Percentiles rank a stretch among this genome's conserved stretches.
Conservation (phyloP, 2,329 filamentous ascomycete genomes). For the Mollisia scopiformis region DNA sequence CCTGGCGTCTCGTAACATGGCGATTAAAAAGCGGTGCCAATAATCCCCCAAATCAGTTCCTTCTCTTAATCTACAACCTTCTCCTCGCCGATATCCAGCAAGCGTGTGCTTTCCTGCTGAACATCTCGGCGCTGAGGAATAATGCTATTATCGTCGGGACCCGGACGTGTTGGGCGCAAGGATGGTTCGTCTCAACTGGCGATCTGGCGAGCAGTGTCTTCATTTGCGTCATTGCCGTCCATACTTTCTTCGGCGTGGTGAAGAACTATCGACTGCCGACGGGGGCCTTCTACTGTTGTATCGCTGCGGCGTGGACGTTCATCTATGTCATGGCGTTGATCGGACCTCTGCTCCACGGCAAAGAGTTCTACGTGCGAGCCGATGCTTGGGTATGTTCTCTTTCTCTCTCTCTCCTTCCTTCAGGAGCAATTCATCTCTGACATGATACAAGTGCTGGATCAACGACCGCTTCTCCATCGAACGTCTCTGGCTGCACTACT, state of each 20-base stretch:
- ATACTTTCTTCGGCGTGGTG: slow-evolving; percentile 68
- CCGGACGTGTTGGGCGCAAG: slow-evolving; percentile 62
- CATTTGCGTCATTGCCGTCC: slow-evolving; percentile 65
- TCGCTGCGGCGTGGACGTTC: slow-evolving; percentile 59
- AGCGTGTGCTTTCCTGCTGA: slow-evolving; percentile 64
- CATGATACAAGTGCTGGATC: slow-evolving; percentile 61
- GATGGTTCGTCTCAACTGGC: slow-evolving; percentile 69
- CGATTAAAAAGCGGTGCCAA: slow-evolving; percentile 14
- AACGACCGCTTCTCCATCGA: slow-evolving; percentile 55
- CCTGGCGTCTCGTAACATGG: slow-evolving; percentile 39
- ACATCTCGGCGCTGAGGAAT: slow-evolving; percentile 57
- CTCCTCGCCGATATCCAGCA: slow-evolving; percentile 71
- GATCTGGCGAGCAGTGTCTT: slow-evolving; percentile 69
- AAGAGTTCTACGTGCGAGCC: slow-evolving; percentile 63
- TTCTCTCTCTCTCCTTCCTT: neutral
- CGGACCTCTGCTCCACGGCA: slow-evolving; percentile 40
- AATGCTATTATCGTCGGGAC: slow-evolving; percentile 58
- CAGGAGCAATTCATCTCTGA: neutral
- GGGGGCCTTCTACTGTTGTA: slow-evolving; percentile 49
- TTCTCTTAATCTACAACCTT: slow-evolving; percentile 71
- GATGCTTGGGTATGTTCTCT: slow-evolving; percentile 58
- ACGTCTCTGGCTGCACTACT: slow-evolving; percentile 64
- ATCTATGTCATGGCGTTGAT: slow-evolving; percentile 59
- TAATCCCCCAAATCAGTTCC: slow-evolving; percentile 62
- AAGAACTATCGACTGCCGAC: slow-evolving; percentile 55